Conservation (phyloP, 257 asterid species). For the Cruciata laevipes region DNA sequence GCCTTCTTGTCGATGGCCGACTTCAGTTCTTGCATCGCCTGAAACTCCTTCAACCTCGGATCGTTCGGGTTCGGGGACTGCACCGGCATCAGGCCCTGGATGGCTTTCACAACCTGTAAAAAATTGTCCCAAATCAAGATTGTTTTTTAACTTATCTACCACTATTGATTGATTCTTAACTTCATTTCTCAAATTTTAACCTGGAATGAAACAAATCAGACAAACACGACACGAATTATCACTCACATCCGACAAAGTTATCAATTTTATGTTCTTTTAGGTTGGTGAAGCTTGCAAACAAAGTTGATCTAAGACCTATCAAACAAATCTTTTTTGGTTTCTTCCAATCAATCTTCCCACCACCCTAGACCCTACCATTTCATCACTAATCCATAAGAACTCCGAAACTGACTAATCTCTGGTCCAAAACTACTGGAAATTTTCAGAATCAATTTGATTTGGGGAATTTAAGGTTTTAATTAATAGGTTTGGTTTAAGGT, state of each 20-base stretch:
- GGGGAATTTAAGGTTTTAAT: neutral
- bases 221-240: conserved; percentile 1
- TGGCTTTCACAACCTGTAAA: conserved; percentile 88
- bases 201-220: no score
- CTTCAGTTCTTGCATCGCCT: conserved; percentile 57
- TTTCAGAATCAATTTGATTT: neutral
- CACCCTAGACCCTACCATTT: neutral
- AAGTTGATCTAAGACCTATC: neutral
- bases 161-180: neutral
- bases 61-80: conserved; percentile 31
- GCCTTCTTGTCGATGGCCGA: conserved; percentile 55
- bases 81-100: conserved; percentile 53
- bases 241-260: neutral
- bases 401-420: neutral
- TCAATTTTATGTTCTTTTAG: neutral
- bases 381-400: neutral
- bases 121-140: conserved; percentile 12
- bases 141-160: neutral
- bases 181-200: neutral
- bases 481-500: neutral
- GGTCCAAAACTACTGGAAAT: neutral
- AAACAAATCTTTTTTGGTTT: neutral
- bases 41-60: conserved; percentile 45
- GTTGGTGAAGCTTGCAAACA: neutral
- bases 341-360: neutral